Percentiles rank a stretch among this genome's conserved stretches.
These are phyloP conservation scores for Batrachochytrium dendrobatidis DNA, from an alignment of 371 early-diverging fungal species.

Conservation along the genomic window DNA sequence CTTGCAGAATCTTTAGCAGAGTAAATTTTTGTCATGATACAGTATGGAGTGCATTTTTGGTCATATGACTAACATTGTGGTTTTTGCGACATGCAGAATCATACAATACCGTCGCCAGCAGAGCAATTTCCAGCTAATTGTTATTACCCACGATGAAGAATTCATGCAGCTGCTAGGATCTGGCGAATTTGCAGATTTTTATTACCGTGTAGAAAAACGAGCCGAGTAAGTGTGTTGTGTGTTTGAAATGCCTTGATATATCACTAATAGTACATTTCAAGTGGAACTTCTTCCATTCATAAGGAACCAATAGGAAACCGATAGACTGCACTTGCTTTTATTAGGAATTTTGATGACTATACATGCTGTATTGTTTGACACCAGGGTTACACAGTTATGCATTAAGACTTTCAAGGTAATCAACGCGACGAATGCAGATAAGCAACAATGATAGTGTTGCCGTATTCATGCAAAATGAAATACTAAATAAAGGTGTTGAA, in stretches of 20 bases:
- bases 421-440: too few relatives aligned
- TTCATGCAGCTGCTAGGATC: conserved; percentile 85
- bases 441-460: too few relatives aligned
- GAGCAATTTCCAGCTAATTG: conserved; percentile 92
- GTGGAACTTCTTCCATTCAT: conserved; percentile 11
- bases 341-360: background rate
- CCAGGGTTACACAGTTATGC: too few relatives aligned
- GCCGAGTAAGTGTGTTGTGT: conserved; percentile 33
- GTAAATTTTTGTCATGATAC: conserved; percentile 32
- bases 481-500: too few relatives aligned
- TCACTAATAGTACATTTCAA: background rate
- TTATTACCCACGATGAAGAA: conserved; percentile 99
- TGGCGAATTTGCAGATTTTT: conserved; percentile 72
- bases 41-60: background rate
- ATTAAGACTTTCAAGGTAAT: too few relatives aligned
- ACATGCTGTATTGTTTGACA: background rate
- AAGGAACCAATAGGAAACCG: conserved; percentile 1
- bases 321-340: background rate
- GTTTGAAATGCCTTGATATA: background rate
- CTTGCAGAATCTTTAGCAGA: conserved; percentile 78
- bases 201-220: conserved; percentile 76
- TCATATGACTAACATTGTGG: background rate
- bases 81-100: conserved; percentile 41
- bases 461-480: too few relatives aligned
- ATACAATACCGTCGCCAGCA: conserved; percentile 71